Conservation (phyloP, 306 rosid genomes). For the Vicia villosa region DNA sequence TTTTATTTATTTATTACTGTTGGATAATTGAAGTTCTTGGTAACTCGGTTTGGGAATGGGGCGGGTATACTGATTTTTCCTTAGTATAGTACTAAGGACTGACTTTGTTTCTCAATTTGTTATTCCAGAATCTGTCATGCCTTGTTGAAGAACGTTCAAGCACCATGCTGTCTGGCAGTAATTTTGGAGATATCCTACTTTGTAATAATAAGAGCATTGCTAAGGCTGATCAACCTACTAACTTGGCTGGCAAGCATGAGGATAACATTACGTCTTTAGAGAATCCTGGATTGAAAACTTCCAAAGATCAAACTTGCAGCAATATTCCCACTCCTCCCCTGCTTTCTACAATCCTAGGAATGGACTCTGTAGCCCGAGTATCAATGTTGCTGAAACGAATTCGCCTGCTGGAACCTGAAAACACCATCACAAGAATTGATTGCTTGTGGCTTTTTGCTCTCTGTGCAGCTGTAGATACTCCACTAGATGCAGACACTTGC, state of each 20-base stretch:
- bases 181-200: constrained; percentile 32
- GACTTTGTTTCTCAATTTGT: constrained; percentile 12
- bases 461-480: constrained; percentile 74
- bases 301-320: constrained; percentile 41
- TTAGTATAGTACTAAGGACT: constrained; percentile 6
- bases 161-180: constrained; percentile 17
- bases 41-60: neutral
- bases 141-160: constrained; percentile 43
- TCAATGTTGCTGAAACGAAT: constrained; percentile 66
- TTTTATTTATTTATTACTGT: too few species aligned
- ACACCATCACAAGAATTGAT: constrained; percentile 51
- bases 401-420: constrained; percentile 40
- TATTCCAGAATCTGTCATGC: constrained; percentile 58
- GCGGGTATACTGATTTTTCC: constrained; percentile 1
- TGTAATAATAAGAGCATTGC: constrained; percentile 22
- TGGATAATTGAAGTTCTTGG: neutral
- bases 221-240: constrained; percentile 32
- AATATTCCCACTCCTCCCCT: constrained; percentile 42
- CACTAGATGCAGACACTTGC: constrained; percentile 67
- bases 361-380: constrained; percentile 62
- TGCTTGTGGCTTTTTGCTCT: constrained; percentile 83
- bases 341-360: constrained; percentile 55
- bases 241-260: constrained; percentile 25
- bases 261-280: constrained; percentile 15
- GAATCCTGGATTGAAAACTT: constrained; percentile 31